Evolutionary conservation across 208 protist species (phyloP).

Genomic region (Crithidia fasciculata): DNA sequence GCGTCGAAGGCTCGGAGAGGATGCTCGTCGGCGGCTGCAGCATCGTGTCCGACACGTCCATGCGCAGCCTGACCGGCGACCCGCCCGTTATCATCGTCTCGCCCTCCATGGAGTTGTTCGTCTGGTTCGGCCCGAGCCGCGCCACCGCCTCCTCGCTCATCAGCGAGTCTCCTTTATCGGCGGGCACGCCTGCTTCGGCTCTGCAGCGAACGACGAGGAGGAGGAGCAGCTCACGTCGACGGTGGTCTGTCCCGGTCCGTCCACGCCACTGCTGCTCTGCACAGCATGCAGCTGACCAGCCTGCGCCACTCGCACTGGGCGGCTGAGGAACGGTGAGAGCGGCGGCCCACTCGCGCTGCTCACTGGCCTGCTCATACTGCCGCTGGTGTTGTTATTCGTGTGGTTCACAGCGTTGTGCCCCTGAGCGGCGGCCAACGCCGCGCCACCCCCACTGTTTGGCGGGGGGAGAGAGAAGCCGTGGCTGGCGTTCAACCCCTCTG

Average conservation of each 20-base stretch:
- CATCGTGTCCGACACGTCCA: slow-evolving; percentile 26
- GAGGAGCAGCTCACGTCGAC: slow-evolving; percentile 19
- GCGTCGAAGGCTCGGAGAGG: slow-evolving; percentile 22
- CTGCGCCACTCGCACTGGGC: background rate
- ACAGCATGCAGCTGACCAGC: background rate
- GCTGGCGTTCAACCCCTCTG: background rate
- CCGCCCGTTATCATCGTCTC: background rate
- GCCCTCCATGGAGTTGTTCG: background rate
- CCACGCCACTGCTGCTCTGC: background rate
- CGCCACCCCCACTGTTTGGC: background rate
- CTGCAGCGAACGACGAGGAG: background rate
- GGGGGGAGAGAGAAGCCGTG: background rate
- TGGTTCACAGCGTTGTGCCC: background rate
- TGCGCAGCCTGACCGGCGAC: background rate
- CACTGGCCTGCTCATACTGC: background rate
- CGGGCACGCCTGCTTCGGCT: background rate
- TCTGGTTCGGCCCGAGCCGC: slow-evolving; percentile 4
- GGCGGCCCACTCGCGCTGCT: slow-evolving; percentile 9
- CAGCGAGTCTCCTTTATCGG: background rate
- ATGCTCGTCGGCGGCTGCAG: slow-evolving; percentile 36
- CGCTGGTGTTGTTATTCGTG: slow-evolving; percentile 2
- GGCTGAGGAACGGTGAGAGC: slow-evolving; percentile 3
- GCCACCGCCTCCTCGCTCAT: slow-evolving; percentile 19
- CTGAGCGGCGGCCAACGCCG: background rate
- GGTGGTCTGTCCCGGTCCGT: background rate